Base-by-base conservation (phyloP, 2,329 filamentous ascomycete genomes). In the Exophiala aquamarina region DNA sequence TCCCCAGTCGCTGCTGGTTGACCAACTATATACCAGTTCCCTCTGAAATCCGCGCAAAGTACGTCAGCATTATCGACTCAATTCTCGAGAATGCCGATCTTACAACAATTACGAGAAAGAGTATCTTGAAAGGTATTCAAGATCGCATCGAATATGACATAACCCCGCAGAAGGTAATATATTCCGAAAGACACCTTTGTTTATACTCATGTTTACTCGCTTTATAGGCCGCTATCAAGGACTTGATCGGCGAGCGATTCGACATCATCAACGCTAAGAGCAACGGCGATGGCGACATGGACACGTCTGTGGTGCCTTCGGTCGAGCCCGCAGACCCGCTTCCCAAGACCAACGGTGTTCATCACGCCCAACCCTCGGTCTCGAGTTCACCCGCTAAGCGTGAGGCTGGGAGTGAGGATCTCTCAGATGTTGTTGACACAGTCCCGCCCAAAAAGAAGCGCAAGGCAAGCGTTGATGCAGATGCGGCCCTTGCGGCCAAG, bases 401-500 rank as follows among this genome's bases (percentile, higher is more conserved):
- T 21, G 66, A 71, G 31, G 65, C 64, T 9, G 64, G 70, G 38
- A 71, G 67, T 37, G 69, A 72, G 19, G 64, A 64, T 31, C 57
- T 60, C 5, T 69, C 70, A 1, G 70, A 72, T 35, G 59, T 61
- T 9, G 57, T 61, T 29, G 66, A 63, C 46, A 61, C 61, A 41
- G 65, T 68, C 5, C 73, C 71, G 3, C 65, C 70, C 55, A 89
- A 89, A 70, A 86, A 86, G 67, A 71, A 69, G 58, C 78, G 76
- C 59, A 68, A 74, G 47, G 83, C 83, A 63, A 77, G 81, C 20
- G 72, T 80, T 57, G 89, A 95, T 55, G 85, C 87, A 23, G 93
- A 98, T 68, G 93, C 92, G 26, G 83, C 86, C 35, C 81, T 92
- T 52, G 93, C 93, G 1, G 90, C 90, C 13, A 82, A 86, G 66